Conservation (phyloP, 768 basidiomycete genomes). For the Rubroboletus satanas region DNA sequence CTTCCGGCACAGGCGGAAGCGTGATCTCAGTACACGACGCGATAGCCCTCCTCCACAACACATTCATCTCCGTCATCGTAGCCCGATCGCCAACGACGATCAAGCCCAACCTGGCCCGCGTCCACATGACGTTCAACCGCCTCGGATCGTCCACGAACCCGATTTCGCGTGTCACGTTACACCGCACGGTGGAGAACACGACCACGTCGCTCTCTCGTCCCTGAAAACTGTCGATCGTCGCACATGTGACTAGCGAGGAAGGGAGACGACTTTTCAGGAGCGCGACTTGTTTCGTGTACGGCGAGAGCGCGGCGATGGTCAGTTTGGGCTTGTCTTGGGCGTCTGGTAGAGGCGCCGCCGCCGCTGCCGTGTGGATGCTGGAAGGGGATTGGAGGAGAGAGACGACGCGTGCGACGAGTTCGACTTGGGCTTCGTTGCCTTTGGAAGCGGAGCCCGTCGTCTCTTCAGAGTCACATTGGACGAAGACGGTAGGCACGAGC, state of each 20-base stretch:
- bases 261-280: conserved; percentile 40
- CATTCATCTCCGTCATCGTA: conserved; percentile 43
- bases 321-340: not conserved
- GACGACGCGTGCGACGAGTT: conserved; percentile 46
- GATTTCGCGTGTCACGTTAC: conserved; percentile 55
- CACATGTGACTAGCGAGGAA: conserved; percentile 17
- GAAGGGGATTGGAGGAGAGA: conserved; percentile 33
- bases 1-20: conserved; percentile 5
- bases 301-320: conserved; percentile 39
- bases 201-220: conserved; percentile 66
- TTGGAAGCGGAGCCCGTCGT: conserved; percentile 58
- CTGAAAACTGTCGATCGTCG: conserved; percentile 48
- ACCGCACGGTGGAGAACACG: conserved; percentile 61
- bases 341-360: no score
- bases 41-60: conserved; percentile 52
- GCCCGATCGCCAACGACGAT: conserved; percentile 56
- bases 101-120: conserved; percentile 53
- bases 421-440: conserved; percentile 56
- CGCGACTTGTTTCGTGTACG: conserved; percentile 55
- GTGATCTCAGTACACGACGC: conserved; percentile 29
- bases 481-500: conserved; percentile 52
- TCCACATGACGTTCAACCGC: conserved; percentile 60
- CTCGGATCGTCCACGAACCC: conserved; percentile 65
- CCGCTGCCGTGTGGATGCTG: not conserved
- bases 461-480: conserved; percentile 56